Evolutionary conservation across 495 filamentous ascomycete genomes (phyloP), one percentile per base, ranked within the genome.

Genomic region (Aspergillus haitiensis): DNA sequence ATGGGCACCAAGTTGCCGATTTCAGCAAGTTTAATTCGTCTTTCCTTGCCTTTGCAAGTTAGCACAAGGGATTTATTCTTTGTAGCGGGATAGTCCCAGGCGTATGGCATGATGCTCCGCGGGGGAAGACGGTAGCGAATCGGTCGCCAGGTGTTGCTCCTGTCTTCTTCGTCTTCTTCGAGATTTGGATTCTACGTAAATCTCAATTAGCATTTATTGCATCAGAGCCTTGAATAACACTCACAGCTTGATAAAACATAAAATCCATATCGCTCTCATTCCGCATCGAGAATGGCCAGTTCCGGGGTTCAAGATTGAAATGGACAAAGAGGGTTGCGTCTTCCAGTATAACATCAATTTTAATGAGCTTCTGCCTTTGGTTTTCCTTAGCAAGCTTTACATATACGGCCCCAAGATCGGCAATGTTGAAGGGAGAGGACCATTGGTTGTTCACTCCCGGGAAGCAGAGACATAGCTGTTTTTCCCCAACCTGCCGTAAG

Each of bases 61-160:
- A 98, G 81, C 45, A 96, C 84, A 36, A 98, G 82, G 69, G 96
- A 93, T 71, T 94, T 96, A 73, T 88, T 88, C 74, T 96, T 97
- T n/a, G 92, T 91, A 6, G 94, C 92, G 2, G 94, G 94, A 75
- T 94, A 98, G 70, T 98, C 95, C 94, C 94, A 98, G 33, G 94
- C 93, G 69, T 98, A 98, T 5, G 95, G 93, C 94, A 98, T 98
- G 73, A 98, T 96, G 71, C 93, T 97, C 35, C 95, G 83, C 7
- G 92, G 86, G 4, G 94, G 94, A 12, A 98, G 82, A n/a, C 93
- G 89, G 70, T 98, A 98, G 40, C 90, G 80, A 62, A 98, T 89
- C 10, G 90, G 91, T 55, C 89, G 85, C 89, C 93, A 98, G 6
- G 90, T 88, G 51, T 88, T 90, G 31, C 77, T 76, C 42, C 82